Conservation (phyloP, 2,329 filamentous ascomycete genomes). For the Calonectria pauciramosa region DNA sequence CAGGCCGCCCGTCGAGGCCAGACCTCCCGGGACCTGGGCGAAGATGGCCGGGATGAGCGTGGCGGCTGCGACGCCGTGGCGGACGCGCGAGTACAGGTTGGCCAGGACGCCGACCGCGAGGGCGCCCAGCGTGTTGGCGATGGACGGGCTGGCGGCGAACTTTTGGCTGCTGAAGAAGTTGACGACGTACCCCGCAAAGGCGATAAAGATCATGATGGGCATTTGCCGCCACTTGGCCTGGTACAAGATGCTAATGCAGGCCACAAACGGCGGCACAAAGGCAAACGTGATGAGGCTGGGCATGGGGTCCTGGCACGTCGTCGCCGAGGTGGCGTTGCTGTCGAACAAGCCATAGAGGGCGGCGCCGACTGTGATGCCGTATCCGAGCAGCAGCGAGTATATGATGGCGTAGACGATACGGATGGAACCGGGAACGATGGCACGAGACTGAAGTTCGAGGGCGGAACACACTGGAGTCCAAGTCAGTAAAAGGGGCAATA, state of each 20-base stretch:
- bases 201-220: constrained; percentile 82
- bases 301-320: constrained; percentile 60
- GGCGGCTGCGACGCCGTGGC: constrained; percentile 65
- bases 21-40: constrained; percentile 62
- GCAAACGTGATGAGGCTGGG: constrained; percentile 68
- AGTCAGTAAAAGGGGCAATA: not conserved
- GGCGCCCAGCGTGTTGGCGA: constrained; percentile 83
- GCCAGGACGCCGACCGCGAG: constrained; percentile 82
- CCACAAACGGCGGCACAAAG: constrained; percentile 80
- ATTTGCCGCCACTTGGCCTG: constrained; percentile 87
- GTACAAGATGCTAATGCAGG: constrained; percentile 82
- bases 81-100: constrained; percentile 78
- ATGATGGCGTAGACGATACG: constrained; percentile 82
- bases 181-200: constrained; percentile 80
- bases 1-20: constrained; percentile 62
- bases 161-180: constrained; percentile 79
- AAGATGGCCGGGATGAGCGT: constrained; percentile 64
- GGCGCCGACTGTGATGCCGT: constrained; percentile 78
- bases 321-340: constrained; percentile 61
- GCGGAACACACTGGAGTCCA: constrained; percentile 54
- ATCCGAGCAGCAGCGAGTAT: constrained; percentile 80
- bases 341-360: constrained; percentile 75
- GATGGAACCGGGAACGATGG: constrained; percentile 78
- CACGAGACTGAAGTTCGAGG: constrained; percentile 77
- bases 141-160: constrained; percentile 79